A percentile compares a stretch with the other conserved stretches of the same genome.
These are phyloP conservation scores for Colletotrichum tamarilloi DNA, from an alignment of 2,329 filamentous ascomycete species.

Conservation along the genomic window DNA sequence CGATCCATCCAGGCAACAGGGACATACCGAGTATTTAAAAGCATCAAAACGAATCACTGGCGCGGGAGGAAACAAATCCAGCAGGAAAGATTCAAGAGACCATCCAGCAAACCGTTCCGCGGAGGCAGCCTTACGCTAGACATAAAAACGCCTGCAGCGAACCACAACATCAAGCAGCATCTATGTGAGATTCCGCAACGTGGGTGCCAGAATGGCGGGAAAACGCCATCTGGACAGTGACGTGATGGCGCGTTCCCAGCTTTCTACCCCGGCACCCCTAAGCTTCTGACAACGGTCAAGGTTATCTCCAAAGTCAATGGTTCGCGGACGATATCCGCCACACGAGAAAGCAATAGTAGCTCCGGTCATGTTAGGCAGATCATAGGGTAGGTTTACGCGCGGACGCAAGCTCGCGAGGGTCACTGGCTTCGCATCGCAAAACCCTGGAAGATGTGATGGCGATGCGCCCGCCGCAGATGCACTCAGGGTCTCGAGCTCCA, in stretches of 20 bases:
- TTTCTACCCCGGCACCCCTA: neutral
- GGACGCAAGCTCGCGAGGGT: neutral
- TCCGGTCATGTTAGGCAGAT: neutral
- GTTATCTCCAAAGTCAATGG: neutral
- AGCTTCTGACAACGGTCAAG: neutral
- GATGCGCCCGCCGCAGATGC: neutral
- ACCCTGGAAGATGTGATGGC: neutral
- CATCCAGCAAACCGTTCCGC: neutral
- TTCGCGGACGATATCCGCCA: neutral
- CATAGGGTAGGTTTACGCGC: neutral
- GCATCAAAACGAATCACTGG: neutral
- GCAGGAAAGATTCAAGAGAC: neutral
- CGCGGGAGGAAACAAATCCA: neutral
- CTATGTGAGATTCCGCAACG: neutral
- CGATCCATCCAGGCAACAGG: neutral
- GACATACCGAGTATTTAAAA: neutral
- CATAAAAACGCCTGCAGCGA: neutral
- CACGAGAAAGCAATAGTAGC: neutral
- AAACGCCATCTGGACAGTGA: constrained; percentile 4
- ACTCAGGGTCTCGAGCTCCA: neutral
- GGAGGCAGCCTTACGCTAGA: constrained; percentile 22
- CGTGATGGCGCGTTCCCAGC: constrained; percentile 22
- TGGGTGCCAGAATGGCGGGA: neutral
- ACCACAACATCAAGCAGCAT: neutral
- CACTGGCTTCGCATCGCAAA: neutral